A percentile compares a stretch with the other conserved stretches of the same genome.
Conservation (phyloP, 192 early-diverging fungal species). For the Backusella morwellensis region DNA sequence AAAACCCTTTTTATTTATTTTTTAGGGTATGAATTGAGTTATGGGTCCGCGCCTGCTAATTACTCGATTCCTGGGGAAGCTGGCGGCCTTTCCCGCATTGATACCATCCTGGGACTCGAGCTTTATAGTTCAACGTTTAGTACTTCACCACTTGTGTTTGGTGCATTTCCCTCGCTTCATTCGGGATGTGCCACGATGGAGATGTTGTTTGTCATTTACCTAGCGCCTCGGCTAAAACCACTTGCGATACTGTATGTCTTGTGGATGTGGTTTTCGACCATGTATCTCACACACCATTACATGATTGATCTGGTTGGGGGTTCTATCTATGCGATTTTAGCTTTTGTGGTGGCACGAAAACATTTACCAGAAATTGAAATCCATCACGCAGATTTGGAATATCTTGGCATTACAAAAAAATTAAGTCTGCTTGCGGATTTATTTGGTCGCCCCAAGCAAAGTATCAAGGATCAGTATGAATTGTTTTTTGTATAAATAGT, state of each 20-base stretch:
- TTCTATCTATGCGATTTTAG: slow-evolving; percentile 59
- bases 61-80: slow-evolving; percentile 69
- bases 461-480: slow-evolving; percentile 3
- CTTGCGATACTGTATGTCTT: slow-evolving; percentile 51
- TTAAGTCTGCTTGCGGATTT: not conserved
- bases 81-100: slow-evolving; percentile 62
- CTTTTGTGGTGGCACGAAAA: slow-evolving; percentile 45
- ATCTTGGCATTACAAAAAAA: slow-evolving; percentile 24
- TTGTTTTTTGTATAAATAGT: not conserved
- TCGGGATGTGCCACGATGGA: slow-evolving; percentile 65
- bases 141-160: slow-evolving; percentile 70
- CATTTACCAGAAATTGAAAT: slow-evolving; percentile 41
- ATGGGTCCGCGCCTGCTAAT: slow-evolving; percentile 57
- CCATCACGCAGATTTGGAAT: slow-evolving; percentile 27
- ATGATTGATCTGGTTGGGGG: slow-evolving; percentile 69
- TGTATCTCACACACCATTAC: slow-evolving; percentile 74
- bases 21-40: slow-evolving; percentile 63
- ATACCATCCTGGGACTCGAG: slow-evolving; percentile 58
- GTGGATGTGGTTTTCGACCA: slow-evolving; percentile 78
- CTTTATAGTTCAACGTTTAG: slow-evolving; percentile 62
- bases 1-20: not conserved
- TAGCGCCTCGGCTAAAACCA: slow-evolving; percentile 41
- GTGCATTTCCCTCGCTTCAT: slow-evolving; percentile 73
- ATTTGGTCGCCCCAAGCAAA: not conserved
- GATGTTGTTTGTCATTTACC: slow-evolving; percentile 54